Evolutionary conservation across 2,329 filamentous ascomycete species (phyloP), one percentile per base, ranked within the genome.

Genomic region (Thelonectria blattea): DNA sequence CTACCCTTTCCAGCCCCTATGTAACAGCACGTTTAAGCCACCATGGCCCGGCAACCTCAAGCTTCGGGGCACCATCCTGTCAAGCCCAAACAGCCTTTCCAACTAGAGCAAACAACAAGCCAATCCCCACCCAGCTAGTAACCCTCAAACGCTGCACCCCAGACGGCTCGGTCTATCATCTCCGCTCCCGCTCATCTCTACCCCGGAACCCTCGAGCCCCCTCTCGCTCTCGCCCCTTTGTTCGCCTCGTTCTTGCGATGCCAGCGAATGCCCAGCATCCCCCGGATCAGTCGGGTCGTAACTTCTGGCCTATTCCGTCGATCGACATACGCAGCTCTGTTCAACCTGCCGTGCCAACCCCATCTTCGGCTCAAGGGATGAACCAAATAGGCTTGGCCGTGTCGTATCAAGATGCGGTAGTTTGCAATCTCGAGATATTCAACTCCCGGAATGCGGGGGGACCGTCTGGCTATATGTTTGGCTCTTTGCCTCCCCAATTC

Each of bases 401-500:
- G 52, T 56, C 12, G 52, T 24, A 48, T 60, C 15, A 12, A 27
- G 52, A 43, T 51, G n/a, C 45, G 42, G 47, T 51, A 43, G 41
- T 55, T 43, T 30, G 22, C n/a, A 15, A 48, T 42, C 3, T 18
- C 7, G 22, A 43, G 32, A 12, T 39, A n/a, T 6, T 37, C 11
- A 47, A 47, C 18, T 34, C 43, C 52, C 18, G 15, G 20, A 39
- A 37, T 52, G 48, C 52, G 48, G 52, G 47, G n/a, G 58, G 34
- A 52, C n/a, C 8, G 41, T 20, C 18, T 3, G 34, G 56, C 32
- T 60, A 60, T 60, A 60, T 60, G 52, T 60, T 60, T 52, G 34
- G 52, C 30, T 46, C 41, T n/a, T 43, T 24, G 34, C 52, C 43
- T 48, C 52, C 32, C 14, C 22, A 17, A 30, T 55, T n/a, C n/a